Evolutionary conservation across 2,329 filamentous ascomycete species (phyloP), one percentile per base, ranked within the genome.

Genomic region (Cladobotryum mycophilum): DNA sequence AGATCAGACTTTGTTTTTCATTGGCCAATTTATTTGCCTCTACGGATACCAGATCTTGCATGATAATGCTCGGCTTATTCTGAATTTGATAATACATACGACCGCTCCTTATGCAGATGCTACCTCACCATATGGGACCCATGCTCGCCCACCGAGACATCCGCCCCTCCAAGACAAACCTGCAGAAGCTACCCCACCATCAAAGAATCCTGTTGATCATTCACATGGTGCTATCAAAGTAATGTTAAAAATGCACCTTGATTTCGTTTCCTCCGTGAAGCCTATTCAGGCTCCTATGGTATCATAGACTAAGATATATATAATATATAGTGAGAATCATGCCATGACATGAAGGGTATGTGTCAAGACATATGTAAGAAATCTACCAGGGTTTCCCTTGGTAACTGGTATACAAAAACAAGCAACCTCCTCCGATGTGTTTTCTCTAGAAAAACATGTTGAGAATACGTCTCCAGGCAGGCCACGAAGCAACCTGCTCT

Each of bases 401-500:
- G 9, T 6, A 30, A 7, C 25, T 42, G 37, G 18, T 33, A 30
- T 37, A 18, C 38, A 36, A 9, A 35, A 42, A 47, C 47, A 18
- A 13, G 30, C 14, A 12, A 43, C n/a, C n/a, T 11, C 11, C 18
- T 8, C 3, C 5, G 12, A 30, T 30, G 6, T 8, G 8, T 30
- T 30, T 30, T 8, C n/a, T 34, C 59, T 69, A 73, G 47, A 75
- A 70, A 48, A 73, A 36, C 48, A 61, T 65, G 61, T 72, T 51
- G 2, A 70, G 44, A 18, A 64, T 43, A 3, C 70, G 67, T 61
- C 67, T 69, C 79, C 78, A 84, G 12, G 67, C 63, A 2, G 80
- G 80, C 72, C 71, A 76, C 3, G 67, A 60, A 14, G 75, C 76
- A 17, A 80, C 63, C 64, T 72, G 63, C 36, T 70, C 75, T 30